Conservation (phyloP, 176 grass and related monocot genomes). For the Eragrostis nindensis region DNA sequence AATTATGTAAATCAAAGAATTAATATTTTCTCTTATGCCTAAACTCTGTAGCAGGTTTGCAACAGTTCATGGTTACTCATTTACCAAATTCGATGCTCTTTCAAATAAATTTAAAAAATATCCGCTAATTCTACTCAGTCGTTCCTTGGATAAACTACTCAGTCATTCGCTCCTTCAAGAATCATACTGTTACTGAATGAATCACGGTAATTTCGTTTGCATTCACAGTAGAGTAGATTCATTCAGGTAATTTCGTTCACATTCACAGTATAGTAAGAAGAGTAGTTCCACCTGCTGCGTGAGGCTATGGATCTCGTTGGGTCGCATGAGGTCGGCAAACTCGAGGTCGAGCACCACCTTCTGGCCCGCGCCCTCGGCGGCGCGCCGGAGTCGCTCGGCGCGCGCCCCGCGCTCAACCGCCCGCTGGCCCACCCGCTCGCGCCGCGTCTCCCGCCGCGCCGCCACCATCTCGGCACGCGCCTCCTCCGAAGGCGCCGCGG, state of each 20-base stretch:
- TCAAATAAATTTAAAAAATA: background rate
- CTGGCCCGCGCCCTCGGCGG: conserved; percentile 55
- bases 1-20: background rate
- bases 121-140: no score
- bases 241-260: background rate
- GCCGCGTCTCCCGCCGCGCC: conserved; percentile 47
- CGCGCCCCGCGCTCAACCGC: conserved; percentile 59
- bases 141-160: no score
- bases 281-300: conserved; percentile 59
- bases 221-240: background rate
- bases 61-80: no score
- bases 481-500: conserved; percentile 60
- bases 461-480: conserved; percentile 56
- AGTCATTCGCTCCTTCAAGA: no score
- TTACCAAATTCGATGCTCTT: background rate
- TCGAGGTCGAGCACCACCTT: conserved; percentile 86
- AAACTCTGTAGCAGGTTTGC: background rate
- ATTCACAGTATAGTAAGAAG: conserved; percentile 7
- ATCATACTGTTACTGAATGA: no score
- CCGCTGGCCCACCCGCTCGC: conserved; percentile 58
- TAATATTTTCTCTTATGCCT: background rate
- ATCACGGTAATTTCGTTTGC: no score
- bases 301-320: conserved; percentile 81
- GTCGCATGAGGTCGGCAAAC: conserved; percentile 71
- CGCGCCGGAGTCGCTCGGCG: conserved; percentile 51